Evolutionary conservation across 345 rosid genomes (phyloP), one percentile per base, ranked within the genome.

Genomic region (Garcia nutans): DNA sequence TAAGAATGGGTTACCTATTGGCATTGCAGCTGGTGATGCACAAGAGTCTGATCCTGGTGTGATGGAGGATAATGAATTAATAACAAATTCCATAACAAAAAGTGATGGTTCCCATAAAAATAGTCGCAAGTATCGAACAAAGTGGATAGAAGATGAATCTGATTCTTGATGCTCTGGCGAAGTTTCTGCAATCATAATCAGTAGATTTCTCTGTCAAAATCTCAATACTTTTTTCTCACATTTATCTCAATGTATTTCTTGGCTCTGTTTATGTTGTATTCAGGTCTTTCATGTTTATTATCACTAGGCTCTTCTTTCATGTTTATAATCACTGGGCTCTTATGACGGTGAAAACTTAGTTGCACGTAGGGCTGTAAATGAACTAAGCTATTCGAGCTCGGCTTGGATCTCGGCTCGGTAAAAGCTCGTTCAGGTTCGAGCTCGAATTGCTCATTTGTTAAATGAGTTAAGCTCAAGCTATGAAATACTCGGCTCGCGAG

Each of bases 21-120:
- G 85, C 59, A 86, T 92, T 78, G 84, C 88, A 24, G 85, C 85
- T 47, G 81, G 71, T 28, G 89, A 81, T 76, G 73, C 80, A 20
- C 76, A 81, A 62, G 89, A 68, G 0, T 64, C 59, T 61, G 91
- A 77, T 37, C 75, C 71, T 73, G 83, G 82, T 75, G 86, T 89
- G 24, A n/a, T 49, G 64, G 82, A 49, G 47, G 82, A 33, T 31
- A 67, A 71, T 15, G 71, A 28, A 60, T 6, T 55, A 45, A 65
- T 50, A 69, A 10, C 60, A 72, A 49, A 33, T 45, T 60, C 71
- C 22, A n/a, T 31, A 16, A 71, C 41, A n/a, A 58, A 31, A 10
- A 66, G 26, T 70, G 68, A 72, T 57, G 52, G 66, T 79, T 44
- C 72, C 45, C 76, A 70, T 6, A 86, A 81, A 68, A 72, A 78